phyloP scores from a whole-genome alignment of 2,329 filamentous ascomycete species.

The Zasmidium citrigriseum region DNA sequence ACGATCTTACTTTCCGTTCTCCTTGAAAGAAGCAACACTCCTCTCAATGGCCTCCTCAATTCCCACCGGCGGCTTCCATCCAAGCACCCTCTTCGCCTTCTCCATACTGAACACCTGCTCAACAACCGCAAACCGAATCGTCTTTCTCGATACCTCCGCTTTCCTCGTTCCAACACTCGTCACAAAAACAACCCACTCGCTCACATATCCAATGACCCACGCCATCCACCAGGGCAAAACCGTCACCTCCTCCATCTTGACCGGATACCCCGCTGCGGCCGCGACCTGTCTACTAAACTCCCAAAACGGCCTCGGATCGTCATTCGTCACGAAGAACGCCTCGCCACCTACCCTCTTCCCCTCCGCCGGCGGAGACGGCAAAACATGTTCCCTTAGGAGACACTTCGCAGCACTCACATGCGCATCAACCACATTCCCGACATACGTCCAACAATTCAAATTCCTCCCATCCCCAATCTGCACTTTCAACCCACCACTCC shows the following conservation, averaged over 20 bases:
- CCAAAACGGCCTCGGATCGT: not conserved
- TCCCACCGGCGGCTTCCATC: not conserved
- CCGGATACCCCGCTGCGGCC: not conserved
- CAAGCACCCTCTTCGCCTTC: not conserved
- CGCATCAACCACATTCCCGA: not conserved
- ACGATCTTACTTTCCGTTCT: too few relatives aligned
- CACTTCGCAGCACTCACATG: not conserved
- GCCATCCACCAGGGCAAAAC: not conserved
- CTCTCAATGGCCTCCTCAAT: not conserved
- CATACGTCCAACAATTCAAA: not conserved
- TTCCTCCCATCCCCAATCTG: not conserved
- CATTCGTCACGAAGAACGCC: slow-evolving; percentile 1
- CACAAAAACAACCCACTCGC: not conserved
- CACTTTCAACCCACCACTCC: not conserved
- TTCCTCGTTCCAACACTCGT: not conserved
- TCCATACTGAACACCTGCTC: not conserved
- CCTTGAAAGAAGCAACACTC: not conserved
- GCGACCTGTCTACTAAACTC: not conserved
- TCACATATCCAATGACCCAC: not conserved
- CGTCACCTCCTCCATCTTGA: not conserved
- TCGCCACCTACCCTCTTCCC: not conserved
- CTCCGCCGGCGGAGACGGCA: not conserved
- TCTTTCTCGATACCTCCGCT: not conserved
- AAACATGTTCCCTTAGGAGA: not conserved
- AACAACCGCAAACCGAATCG: not conserved